Evolutionary conservation across 2,329 filamentous ascomycete species (phyloP), one percentile per base, ranked within the genome.

Genomic region (Sporothrix globosa): DNA sequence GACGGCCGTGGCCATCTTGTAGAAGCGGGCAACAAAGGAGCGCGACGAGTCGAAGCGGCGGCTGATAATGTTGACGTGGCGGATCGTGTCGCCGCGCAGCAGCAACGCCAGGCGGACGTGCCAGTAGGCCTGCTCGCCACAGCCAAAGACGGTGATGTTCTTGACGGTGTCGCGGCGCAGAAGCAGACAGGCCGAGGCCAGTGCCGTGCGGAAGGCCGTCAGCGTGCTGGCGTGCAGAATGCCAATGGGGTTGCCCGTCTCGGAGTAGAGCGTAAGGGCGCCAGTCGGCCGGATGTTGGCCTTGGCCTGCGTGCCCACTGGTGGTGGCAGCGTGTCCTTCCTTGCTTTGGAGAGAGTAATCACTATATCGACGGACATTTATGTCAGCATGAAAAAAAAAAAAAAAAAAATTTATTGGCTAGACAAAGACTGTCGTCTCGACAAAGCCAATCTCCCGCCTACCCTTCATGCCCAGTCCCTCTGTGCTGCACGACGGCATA

Each of bases 61-160:
- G 76, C 94, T 96, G 77, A 97, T 90, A 76, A 97, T 90, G 80
- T 95, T 90, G 63, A 97, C 86, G 71, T 91, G 88, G 75, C 90
- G 89, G 75, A 97, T 90, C 24, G 92, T 92, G 60, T 82, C 69
- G 1, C 88, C 88, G 27, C 86, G 90, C 66, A 96, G 84, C 73
- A 95, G 85, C 13, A 98, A 85, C 0, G 94, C 90, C 4, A 98
- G 86, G 0, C 93, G 90, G 56, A 97, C 88, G 78, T 97, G 95
- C 94, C 94, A 98, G 82, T 95, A 97, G 14, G 95, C 95, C 82
- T 97, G 94, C 75, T 91, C 89, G 60, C 95, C 95, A 46, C 91
- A 90, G 30, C 95, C 95, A 78, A 97, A 98, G 68, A 97, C 90
- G 17, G 91, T 90, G 13, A 97, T 77, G 17, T 90, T 92, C 77